Evolutionary conservation across 1,139 yeast genomes (phyloP), one percentile per base, ranked within the genome.

Genomic region (Taiozyma onychis): DNA sequence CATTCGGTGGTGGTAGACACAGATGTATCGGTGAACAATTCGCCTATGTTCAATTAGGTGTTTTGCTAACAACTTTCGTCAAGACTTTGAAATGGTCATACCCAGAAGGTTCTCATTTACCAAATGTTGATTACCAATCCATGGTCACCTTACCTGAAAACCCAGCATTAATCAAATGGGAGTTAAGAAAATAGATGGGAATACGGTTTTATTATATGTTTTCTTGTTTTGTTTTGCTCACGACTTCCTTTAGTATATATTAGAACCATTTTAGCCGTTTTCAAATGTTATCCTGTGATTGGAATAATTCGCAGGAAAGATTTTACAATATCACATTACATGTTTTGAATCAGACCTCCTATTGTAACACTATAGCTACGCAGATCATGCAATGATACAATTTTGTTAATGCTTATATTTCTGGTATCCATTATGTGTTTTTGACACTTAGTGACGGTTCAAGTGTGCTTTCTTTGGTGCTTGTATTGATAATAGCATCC

Each of bases 1-100:
- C 99, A 50, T 93, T 93, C 65, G 99, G 99, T 61, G 99, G 98
- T 70, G 99, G 99, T 59, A 88, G 99, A 77, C 99, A 93, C 70
- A 86, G 99, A 74, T 93, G 99, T 74, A 90, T 93, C 65, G 99
- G 99, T 64, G 99, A 93, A 72, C 98, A 91, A 67, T 93, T 93
- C 74, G 99, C 99, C 44, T 89, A 85, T 69, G 84, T 86, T 59
- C 99, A 93, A 74, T 80, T 93, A 62, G 97, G 97, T 50, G 85
- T 95, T 50, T 77, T 93, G 55, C 75, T 95, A 66, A 74, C 90
- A 39, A 80, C 90, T 24, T 87, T 76, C 67, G 80, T 91, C 39
- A 86, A 86, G 68, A 83, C 86, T 56, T 71, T 88, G 66, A 84
- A 77, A 66, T 91, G 97, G 97, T 75, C 76, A 45, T 76, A 83